A percentile compares a stretch with the other conserved stretches of the same genome.
These are phyloP conservation scores for Wickerhamiella domercqiae DNA, from an alignment of 805 yeast species.

Conservation along the genomic window DNA sequence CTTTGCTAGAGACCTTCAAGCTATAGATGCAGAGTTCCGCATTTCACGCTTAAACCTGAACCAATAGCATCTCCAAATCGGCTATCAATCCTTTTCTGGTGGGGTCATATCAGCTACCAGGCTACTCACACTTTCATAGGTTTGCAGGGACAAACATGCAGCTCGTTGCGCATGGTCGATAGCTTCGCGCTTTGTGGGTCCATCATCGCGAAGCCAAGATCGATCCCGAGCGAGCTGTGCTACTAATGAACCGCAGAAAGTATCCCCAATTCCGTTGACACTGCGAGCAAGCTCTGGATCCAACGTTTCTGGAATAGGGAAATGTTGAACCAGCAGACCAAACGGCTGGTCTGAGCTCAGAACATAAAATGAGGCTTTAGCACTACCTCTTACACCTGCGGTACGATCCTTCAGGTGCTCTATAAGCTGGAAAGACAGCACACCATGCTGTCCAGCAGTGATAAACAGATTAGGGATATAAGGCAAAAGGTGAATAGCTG, in stretches of 20 bases:
- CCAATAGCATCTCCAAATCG: too few species aligned
- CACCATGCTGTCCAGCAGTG: constrained; percentile 55
- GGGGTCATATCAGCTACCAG: constrained; percentile 8
- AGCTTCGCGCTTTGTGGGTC: constrained; percentile 18
- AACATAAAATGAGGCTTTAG: constrained; percentile 13
- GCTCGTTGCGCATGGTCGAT: constrained; percentile 25
- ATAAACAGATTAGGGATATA: constrained; percentile 50
- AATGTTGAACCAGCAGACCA: constrained; percentile 53
- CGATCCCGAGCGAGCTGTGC: constrained; percentile 25
- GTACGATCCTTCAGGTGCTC: constrained; percentile 18
- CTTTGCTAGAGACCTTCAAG: too few species aligned
- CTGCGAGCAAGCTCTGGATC: constrained; percentile 32
- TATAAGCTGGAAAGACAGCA: constrained; percentile 30
- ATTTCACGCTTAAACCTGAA: too few species aligned
- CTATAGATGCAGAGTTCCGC: too few species aligned
- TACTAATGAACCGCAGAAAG: constrained; percentile 51
- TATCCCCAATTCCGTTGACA: constrained; percentile 85
- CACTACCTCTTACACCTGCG: constrained; percentile 16
- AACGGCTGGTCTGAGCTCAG: constrained; percentile 15
- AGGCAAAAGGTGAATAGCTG: constrained; percentile 58
- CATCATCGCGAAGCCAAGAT: constrained; percentile 22
- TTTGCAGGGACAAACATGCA: constrained; percentile 24
- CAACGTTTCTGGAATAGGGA: constrained; percentile 27
- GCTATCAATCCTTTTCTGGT: too few species aligned
- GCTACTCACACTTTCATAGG: constrained; percentile 20